Percentiles rank a stretch among this genome's conserved stretches.
These are phyloP conservation scores for Prosopis cineraria DNA, from an alignment of 306 rosid genomes.

Conservation along the genomic window DNA sequence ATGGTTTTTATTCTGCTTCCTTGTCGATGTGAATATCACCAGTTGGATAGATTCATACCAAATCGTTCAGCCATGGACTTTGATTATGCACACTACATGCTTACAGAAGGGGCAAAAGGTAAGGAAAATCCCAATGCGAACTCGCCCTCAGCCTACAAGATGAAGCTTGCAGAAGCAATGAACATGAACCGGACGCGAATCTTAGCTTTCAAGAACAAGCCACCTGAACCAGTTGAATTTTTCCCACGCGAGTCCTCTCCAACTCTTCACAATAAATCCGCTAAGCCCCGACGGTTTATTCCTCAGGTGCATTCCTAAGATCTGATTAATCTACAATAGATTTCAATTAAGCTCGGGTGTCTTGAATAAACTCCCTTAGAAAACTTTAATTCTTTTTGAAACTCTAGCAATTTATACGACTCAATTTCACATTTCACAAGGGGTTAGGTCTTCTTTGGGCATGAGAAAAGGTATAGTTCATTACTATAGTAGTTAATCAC, in stretches of 20 bases:
- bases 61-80: slow-evolving; percentile 49
- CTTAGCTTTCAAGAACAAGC: slow-evolving; percentile 69
- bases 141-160: slow-evolving; percentile 56
- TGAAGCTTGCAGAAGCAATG: slow-evolving; percentile 52
- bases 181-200: slow-evolving; percentile 69
- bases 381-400: background rate
- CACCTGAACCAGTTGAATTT: slow-evolving; percentile 49
- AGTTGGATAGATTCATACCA: slow-evolving; percentile 49
- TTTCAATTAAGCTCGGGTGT: background rate
- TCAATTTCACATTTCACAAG: background rate
- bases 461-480: background rate
- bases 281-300: slow-evolving; percentile 54
- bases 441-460: background rate
- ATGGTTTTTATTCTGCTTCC: background rate
- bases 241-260: slow-evolving; percentile 42
- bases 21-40: background rate
- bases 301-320: slow-evolving; percentile 52
- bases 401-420: background rate
- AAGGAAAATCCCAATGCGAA: slow-evolving; percentile 53
- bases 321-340: background rate
- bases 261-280: slow-evolving; percentile 31
- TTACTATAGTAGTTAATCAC: background rate
- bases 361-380: slow-evolving; percentile 14
- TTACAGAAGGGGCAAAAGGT: slow-evolving; percentile 43
- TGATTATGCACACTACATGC: slow-evolving; percentile 45